These are phyloP conservation scores for Phytophthora sojae DNA, from an alignment of 352 stramenopile species.

Conservation along the genomic window DNA sequence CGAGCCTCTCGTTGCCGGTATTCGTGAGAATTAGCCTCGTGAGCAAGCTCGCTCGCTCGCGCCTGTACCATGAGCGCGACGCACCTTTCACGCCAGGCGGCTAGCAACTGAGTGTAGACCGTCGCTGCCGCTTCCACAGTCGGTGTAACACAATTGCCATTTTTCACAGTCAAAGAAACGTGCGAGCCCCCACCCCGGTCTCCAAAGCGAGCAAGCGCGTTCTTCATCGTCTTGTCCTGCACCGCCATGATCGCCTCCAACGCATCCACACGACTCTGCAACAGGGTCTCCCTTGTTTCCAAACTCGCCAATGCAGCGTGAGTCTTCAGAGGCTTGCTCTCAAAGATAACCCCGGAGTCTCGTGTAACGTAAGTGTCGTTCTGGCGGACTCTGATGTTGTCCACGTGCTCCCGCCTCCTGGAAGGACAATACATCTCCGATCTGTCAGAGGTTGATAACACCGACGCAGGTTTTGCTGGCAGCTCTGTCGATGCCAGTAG, in stretches of 20 bases:
- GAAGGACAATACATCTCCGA: neutral
- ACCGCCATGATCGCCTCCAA: constrained; percentile 67
- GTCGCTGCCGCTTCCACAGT: constrained; percentile 17
- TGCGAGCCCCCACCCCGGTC: constrained; percentile 8
- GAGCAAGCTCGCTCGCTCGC: constrained; percentile 44
- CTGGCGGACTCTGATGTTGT: neutral
- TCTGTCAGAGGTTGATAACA: neutral
- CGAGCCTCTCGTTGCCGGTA: constrained; percentile 17
- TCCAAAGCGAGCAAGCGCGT: constrained; percentile 41
- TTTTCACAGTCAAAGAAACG: constrained; percentile 8
- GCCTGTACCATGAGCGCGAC: constrained; percentile 67
- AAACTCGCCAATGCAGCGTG: neutral
- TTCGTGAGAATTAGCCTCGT: constrained; percentile 13
- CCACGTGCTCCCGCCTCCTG: neutral
- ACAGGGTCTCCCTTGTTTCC: constrained; percentile 27
- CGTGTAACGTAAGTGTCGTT: constrained; percentile 7
- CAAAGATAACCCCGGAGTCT: neutral
- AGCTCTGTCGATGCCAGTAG: neutral
- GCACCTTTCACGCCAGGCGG: constrained; percentile 65
- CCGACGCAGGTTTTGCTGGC: neutral
- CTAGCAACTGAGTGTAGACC: constrained; percentile 27
- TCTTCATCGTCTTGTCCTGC: constrained; percentile 62
- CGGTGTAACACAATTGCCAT: constrained; percentile 1
- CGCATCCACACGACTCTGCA: constrained; percentile 57
- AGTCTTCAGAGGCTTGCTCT: neutral